Evolutionary conservation across 768 basidiomycete species (phyloP).

Genomic region (Strobilomyces confusus): DNA sequence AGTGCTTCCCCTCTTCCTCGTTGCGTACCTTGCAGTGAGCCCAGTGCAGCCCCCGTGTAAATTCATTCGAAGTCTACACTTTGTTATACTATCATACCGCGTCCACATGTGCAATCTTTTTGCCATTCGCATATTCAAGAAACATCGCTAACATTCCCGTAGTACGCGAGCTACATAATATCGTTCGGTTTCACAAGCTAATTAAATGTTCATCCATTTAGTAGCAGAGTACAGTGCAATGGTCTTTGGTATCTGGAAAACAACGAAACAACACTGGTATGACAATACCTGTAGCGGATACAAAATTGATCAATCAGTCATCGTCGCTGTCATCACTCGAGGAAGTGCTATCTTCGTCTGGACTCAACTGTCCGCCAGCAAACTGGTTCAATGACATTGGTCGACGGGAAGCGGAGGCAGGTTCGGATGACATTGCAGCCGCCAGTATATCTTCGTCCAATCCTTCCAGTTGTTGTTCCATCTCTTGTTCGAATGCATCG

Average conservation of each 20-base stretch:
- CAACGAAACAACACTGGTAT: slow-evolving; percentile 5
- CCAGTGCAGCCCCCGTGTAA: no score
- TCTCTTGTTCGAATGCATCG: slow-evolving; percentile 34
- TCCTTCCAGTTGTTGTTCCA: slow-evolving; percentile 35
- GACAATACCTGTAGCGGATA: background rate
- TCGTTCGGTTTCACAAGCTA: slow-evolving; percentile 22
- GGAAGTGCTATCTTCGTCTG: slow-evolving; percentile 47
- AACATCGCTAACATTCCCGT: background rate
- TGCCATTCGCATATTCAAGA: no score
- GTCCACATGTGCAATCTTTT: no score
- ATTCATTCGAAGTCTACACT: no score
- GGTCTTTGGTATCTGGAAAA: slow-evolving; percentile 4
- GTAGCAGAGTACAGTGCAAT: slow-evolving; percentile 1
- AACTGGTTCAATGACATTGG: slow-evolving; percentile 52
- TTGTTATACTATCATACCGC: no score
- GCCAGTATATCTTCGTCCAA: slow-evolving; percentile 51
- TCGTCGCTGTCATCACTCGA: slow-evolving; percentile 56
- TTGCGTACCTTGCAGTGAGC: no score
- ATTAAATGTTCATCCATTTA: slow-evolving; percentile 1
- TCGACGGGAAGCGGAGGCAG: slow-evolving; percentile 24
- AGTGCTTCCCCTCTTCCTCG: no score
- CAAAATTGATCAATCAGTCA: slow-evolving; percentile 37
- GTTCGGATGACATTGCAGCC: slow-evolving; percentile 38
- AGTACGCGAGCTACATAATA: slow-evolving; percentile 14
- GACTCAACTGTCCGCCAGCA: slow-evolving; percentile 39